Evolutionary conservation across 108 stramenopile genomes (phyloP), one percentile per base, ranked within the genome.

Genomic region (Mediolabrus comicus): DNA sequence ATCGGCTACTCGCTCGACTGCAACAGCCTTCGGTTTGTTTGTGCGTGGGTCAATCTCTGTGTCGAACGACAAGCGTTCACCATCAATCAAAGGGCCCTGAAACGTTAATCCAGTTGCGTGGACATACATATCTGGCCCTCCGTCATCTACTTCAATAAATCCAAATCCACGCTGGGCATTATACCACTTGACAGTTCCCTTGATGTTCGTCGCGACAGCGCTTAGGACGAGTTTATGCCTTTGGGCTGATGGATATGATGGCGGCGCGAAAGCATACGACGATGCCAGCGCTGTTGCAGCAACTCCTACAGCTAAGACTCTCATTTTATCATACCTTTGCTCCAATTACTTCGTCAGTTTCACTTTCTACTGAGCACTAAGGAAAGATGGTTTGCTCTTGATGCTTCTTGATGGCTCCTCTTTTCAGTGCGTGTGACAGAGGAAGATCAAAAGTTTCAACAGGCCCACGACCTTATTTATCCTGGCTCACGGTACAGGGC

Each of bases 101-200:
- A 53, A 31, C 5, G 28, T 13, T 24, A 76, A 46, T 34, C 75
- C 75, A 27, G 75, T 76, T 3, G 75, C 75, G 38, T 78, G 77
- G 0, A 78, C 77, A 27, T 78, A 78, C 72, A 78, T 73, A 53
- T 78, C 77, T 5, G 77, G 72, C 17, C 59, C 71, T 17, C 77
- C 77, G 34, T 73, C 77, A 41, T 78, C 77, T 5, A 67, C 29
- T n/a, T 36, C 77, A 39, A 78, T 78, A 46, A 78, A 78, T 30
- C 77, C 77, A 51, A 65, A 78, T 49, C 77, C 77, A 26, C 71
- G 65, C 17, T 34, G 35, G 17, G 25, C 32, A 52, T 78, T 78
- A 59, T 76, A 76, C 75, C 75, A 76, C 51, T 76, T 76, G 28
- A 76, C 75, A 26, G 67, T 76, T 31, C 75, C 75, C 14, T 62